Evolutionary conservation across 176 grass and related monocot genomes (phyloP).

Genomic region (Aegilops tauschii): DNA sequence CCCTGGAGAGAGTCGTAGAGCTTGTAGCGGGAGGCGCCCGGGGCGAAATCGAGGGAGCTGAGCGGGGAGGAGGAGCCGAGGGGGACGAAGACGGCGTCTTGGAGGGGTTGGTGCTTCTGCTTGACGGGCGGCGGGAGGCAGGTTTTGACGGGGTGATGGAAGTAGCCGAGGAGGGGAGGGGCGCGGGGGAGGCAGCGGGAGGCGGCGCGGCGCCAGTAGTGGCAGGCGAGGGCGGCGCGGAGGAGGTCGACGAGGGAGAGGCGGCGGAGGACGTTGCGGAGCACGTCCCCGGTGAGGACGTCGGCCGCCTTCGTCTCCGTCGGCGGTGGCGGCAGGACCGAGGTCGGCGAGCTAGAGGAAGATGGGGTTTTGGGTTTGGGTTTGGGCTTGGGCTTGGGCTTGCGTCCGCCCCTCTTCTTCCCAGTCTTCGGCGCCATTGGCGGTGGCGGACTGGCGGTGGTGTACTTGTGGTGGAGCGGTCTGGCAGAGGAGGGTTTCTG

Average conservation of each 20-base stretch:
- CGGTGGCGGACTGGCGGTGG: neutral
- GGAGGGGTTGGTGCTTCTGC: neutral
- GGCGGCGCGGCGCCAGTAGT: neutral
- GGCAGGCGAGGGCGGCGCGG: slow-evolving; percentile 4
- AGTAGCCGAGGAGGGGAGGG: neutral
- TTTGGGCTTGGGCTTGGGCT: neutral
- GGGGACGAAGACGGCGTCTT: neutral
- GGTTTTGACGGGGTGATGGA: neutral
- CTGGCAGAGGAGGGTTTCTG: neutral
- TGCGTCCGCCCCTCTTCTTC: slow-evolving; percentile 2
- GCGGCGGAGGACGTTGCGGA: neutral
- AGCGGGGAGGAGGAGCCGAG: slow-evolving; percentile 2
- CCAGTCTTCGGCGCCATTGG: neutral
- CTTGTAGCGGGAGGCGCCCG: neutral
- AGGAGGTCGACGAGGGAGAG: neutral
- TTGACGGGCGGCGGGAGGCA: neutral
- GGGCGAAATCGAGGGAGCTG: neutral
- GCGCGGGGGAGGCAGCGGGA: neutral
- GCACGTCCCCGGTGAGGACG: neutral
- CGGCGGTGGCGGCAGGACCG: neutral
- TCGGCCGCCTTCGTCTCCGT: neutral
- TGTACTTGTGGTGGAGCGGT: neutral
- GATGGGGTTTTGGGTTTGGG: neutral
- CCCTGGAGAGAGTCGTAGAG: slow-evolving; percentile 20
- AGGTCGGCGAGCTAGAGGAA: neutral